These are phyloP conservation scores for Diplocarpon mali DNA, from an alignment of 2,329 filamentous ascomycete genomes.

Conservation along the genomic window DNA sequence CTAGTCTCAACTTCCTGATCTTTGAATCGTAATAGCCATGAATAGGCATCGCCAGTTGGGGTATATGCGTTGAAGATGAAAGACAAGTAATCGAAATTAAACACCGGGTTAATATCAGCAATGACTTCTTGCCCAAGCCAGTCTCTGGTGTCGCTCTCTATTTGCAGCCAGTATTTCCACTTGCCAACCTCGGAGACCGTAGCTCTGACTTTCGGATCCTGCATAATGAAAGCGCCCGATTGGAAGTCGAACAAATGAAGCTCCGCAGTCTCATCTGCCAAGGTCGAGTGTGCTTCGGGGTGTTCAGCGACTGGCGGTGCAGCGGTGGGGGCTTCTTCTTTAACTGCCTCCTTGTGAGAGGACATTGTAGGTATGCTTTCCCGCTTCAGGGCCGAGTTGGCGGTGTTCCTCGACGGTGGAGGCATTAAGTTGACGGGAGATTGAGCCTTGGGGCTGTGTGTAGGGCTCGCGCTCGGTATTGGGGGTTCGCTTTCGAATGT, in stretches of 20 bases:
- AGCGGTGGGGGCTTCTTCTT: constrained; percentile 39
- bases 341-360: constrained; percentile 24
- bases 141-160: constrained; percentile 61
- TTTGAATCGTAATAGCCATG: constrained; percentile 89
- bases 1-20: constrained; percentile 69
- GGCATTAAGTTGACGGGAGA: constrained; percentile 22
- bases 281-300: constrained; percentile 60
- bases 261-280: constrained; percentile 68
- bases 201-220: constrained; percentile 51
- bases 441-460: constrained; percentile 42
- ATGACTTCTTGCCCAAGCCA: constrained; percentile 82
- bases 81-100: constrained; percentile 97
- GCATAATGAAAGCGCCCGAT: constrained; percentile 64
- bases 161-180: constrained; percentile 95
- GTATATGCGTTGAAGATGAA: constrained; percentile 99
- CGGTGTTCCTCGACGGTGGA: constrained; percentile 21
- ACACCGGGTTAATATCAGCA: constrained; percentile 92
- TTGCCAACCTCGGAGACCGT: constrained; percentile 76
- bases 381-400: constrained; percentile 38
- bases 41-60: constrained; percentile 79
- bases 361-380: constrained; percentile 20
- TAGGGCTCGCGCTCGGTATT: constrained; percentile 49
- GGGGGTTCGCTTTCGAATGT: constrained; percentile 58
- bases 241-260: constrained; percentile 90
- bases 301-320: constrained; percentile 48